Conservation (phyloP, 75 land plant species). For the Pinus taeda region DNA sequence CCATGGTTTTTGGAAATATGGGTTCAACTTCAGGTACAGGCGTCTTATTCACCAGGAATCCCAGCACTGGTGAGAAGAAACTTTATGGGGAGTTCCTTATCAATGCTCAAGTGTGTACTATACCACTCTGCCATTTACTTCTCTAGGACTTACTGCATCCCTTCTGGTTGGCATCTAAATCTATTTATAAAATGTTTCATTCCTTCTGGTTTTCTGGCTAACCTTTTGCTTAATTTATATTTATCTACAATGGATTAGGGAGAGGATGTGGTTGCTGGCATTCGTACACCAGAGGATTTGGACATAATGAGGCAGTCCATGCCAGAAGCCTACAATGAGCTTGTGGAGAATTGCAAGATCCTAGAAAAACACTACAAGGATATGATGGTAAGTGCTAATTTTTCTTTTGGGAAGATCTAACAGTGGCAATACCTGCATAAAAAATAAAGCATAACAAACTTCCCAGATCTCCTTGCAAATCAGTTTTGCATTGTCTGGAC, state of each 20-base stretch:
- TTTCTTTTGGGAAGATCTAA: neutral
- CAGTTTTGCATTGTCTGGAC: neutral
- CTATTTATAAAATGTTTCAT: too few species aligned
- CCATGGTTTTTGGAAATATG: slow-evolving; percentile 99
- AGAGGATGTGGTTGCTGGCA: slow-evolving; percentile 99
- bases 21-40: slow-evolving; percentile 96
- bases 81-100: slow-evolving; percentile 95
- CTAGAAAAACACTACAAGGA: slow-evolving; percentile 97
- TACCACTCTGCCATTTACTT: neutral
- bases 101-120: slow-evolving; percentile 84
- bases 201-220: neutral
- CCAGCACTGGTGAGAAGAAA: slow-evolving; percentile 97
- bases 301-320: slow-evolving; percentile 76
- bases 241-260: slow-evolving; percentile 47
- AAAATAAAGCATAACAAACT: neutral
- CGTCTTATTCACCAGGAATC: slow-evolving; percentile 93
- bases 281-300: slow-evolving; percentile 92
- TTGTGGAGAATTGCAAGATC: slow-evolving; percentile 90
- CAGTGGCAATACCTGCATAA: neutral
- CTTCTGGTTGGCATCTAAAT: neutral
- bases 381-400: slow-evolving; percentile 78
- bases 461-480: neutral
- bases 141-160: neutral
- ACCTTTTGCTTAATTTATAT: neutral
- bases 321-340: slow-evolving; percentile 94